These are phyloP conservation scores for Potentilla sterilis DNA, from an alignment of 306 rosid species.

Conservation along the genomic window DNA sequence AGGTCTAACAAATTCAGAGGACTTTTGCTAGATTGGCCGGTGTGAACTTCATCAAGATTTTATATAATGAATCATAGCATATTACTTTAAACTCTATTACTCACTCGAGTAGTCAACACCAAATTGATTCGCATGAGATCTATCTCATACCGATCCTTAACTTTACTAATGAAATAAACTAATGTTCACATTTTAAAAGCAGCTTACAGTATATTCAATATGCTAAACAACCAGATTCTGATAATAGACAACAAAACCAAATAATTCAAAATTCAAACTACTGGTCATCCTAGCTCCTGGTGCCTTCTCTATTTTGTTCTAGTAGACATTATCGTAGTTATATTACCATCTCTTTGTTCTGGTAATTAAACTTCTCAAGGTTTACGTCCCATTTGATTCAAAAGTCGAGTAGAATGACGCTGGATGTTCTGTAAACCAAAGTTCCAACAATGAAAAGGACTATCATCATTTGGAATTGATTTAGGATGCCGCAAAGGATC, in stretches of 20 bases:
- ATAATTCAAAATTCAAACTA: neutral
- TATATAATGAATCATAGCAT: neutral
- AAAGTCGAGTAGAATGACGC: neutral
- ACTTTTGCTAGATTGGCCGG: neutral
- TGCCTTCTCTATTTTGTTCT: neutral
- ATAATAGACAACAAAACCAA: neutral
- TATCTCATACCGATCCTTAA: neutral
- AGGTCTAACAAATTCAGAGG: neutral
- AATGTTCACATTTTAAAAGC: neutral
- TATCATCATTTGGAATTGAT: neutral
- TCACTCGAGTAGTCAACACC: slow-evolving; percentile 14
- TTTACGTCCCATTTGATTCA: neutral
- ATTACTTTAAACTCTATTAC: neutral
- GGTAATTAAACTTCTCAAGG: neutral
- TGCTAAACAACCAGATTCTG: slow-evolving; percentile 4
- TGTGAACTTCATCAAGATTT: neutral
- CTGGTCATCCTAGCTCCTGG: neutral
- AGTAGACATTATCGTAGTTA: neutral
- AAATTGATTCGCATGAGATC: slow-evolving; percentile 3
- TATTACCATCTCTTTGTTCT: neutral
- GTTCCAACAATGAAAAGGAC: neutral
- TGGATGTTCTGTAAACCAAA: neutral
- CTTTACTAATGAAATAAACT: neutral
- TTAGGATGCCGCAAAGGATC: neutral
- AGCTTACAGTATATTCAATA: neutral